Evolutionary conservation across 2,329 filamentous ascomycete genomes (phyloP).

Genomic region (Stagonosporopsis rhizophila): DNA sequence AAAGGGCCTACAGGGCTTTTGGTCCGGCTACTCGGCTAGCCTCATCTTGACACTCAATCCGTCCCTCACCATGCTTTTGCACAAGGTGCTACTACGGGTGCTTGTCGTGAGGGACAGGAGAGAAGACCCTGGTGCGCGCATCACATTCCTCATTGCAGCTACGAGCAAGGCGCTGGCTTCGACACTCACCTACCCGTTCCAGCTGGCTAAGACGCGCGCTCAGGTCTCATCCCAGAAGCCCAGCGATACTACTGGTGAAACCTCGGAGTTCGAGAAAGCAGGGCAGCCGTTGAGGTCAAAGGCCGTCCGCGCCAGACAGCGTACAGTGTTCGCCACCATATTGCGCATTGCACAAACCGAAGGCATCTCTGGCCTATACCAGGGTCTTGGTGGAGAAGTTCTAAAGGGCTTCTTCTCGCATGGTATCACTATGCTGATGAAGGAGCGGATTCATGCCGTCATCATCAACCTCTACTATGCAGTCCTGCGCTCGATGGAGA

Average conservation of each 20-base stretch:
- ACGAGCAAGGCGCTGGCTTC: constrained; percentile 80
- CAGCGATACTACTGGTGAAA: constrained; percentile 34
- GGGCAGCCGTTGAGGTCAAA: constrained; percentile 27
- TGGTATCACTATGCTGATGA: constrained; percentile 85
- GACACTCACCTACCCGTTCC: constrained; percentile 82
- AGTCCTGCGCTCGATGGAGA: constrained; percentile 58
- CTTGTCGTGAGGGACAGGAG: constrained; percentile 63
- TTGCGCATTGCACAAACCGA: constrained; percentile 66
- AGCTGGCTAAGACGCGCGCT: constrained; percentile 80
- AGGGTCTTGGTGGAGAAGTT: constrained; percentile 77
- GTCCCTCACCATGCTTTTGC: constrained; percentile 83
- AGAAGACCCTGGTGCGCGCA: constrained; percentile 59
- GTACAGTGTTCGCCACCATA: constrained; percentile 70
- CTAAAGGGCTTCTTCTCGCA: constrained; percentile 86
- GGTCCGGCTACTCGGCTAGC: constrained; percentile 85
- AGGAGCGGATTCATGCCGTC: constrained; percentile 75
- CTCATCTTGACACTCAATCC: constrained; percentile 85
- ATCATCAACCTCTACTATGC: constrained; percentile 77
- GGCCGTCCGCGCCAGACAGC: constrained; percentile 39
- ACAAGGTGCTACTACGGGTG: constrained; percentile 71
- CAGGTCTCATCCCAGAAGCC: constrained; percentile 64
- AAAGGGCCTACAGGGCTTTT: constrained; percentile 77
- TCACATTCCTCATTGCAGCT: constrained; percentile 74
- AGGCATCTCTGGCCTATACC: constrained; percentile 74
- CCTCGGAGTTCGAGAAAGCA: constrained; percentile 37